Evolutionary conservation across 306 rosid genomes (phyloP), one percentile per base, ranked within the genome.

Genomic region (Glycine latifolia): DNA sequence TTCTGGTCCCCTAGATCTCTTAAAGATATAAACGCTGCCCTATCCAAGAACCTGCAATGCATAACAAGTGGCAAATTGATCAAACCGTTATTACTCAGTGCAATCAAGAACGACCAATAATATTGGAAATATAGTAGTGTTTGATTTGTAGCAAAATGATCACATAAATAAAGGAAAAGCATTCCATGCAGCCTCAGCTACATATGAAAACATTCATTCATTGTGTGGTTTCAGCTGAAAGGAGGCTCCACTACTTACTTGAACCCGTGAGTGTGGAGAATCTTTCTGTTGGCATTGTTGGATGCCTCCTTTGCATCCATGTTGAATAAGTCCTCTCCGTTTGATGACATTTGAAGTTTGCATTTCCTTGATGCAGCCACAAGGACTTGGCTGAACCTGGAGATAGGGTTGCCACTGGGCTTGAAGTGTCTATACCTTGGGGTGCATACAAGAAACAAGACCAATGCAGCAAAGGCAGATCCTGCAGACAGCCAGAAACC

Each of bases 401-500:
- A 78, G 44, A 93, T 90, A 71, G 99, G 99, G 83, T 96, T 96
- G 39, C 99, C 99, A 70, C 89, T 89, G 9, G 99, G 91, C 78
- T 87, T 93, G 91, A 92, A 93, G 87, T 96, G 98, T 55, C 99
- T 89, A 82, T 92, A 94, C 91, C 97, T 87, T 0, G 90, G 82
- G 11, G 91, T 93, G 73, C 99, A 94, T 2, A 46, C 79, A n/a
- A 96, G 97, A 85, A 96, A 96, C 97, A 96, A 73, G 78, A 92
- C 63, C 79, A 96, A n/a, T 26, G 94, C 99, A 31, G 90, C 87
- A 56, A 93, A 87, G 49, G 99, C 99, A 12, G 91, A 93, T 46
- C 84, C 98, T 3, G 98, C 74, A 20, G 99, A 96, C 10, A 68
- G 86, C 99, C 97, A 96, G 78, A 96, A 96, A 61, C 99, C 99